Evolutionary conservation across 345 rosid genomes (phyloP).

Genomic region (Litchi chinensis): DNA sequence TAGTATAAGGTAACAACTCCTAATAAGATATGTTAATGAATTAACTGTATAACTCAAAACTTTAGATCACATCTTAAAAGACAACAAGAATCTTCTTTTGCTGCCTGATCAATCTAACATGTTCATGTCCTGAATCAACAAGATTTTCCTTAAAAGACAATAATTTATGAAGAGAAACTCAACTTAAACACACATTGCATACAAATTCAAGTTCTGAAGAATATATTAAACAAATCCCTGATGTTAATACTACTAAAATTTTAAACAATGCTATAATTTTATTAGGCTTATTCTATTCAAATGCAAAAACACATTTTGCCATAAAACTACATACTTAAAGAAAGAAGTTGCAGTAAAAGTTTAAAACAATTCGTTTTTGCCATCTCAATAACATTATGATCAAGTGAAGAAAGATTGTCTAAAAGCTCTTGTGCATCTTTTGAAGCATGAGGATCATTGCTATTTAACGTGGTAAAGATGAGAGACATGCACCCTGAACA

Average conservation of each 20-base stretch:
- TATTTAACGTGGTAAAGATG: conserved; percentile 25
- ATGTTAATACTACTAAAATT: neutral
- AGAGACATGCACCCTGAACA: conserved; percentile 31
- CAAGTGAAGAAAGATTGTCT: conserved; percentile 27
- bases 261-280: neutral
- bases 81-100: no score
- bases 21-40: no score
- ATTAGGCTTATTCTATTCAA: no score
- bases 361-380: conserved; percentile 33
- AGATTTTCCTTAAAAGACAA: neutral
- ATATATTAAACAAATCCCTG: neutral
- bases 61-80: no score
- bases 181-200: neutral
- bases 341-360: conserved; percentile 31
- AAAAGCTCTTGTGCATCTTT: conserved; percentile 26
- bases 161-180: neutral
- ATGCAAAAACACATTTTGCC: neutral
- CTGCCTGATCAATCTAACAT: conserved; percentile 23
- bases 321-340: conserved; percentile 21
- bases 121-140: conserved; percentile 26
- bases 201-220: no score
- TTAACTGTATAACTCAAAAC: no score
- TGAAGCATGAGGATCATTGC: conserved; percentile 27
- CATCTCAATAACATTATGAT: conserved; percentile 33
- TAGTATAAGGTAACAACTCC: no score